phyloP scores from a whole-genome alignment of 768 basidiomycete species.

The Leccinum longicurvipes region DNA sequence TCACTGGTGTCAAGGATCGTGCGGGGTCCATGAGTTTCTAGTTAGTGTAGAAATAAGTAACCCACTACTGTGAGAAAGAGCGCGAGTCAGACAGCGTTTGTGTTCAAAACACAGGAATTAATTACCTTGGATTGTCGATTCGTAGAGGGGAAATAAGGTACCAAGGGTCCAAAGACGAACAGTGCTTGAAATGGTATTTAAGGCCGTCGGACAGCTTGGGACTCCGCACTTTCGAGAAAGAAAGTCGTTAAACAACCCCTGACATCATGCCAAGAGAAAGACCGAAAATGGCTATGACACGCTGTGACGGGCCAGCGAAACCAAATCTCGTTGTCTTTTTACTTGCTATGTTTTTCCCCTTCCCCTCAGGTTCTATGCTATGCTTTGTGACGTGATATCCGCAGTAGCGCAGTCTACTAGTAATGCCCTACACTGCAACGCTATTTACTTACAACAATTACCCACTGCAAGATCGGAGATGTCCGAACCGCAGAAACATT shows the following conservation, averaged over 20 bases:
- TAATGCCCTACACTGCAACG: not conserved
- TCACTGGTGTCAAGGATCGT: slow-evolving; percentile 13
- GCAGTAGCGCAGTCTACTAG: not conserved
- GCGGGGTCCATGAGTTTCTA: slow-evolving; percentile 14
- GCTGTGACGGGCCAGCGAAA: too few relatives aligned
- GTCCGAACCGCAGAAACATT: slow-evolving; percentile 13
- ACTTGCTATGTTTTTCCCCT: not conserved
- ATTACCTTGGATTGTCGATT: slow-evolving; percentile 1
- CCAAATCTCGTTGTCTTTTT: not conserved
- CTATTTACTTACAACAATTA: not conserved
- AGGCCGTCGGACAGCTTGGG: not conserved
- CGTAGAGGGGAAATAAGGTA: not conserved
- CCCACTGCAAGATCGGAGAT: slow-evolving; percentile 8
- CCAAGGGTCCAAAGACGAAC: not conserved
- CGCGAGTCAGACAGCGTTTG: not conserved
- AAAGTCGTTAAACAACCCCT: not conserved
- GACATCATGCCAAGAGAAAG: not conserved
- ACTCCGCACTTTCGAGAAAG: slow-evolving; percentile 1
- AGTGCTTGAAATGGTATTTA: slow-evolving; percentile 7
- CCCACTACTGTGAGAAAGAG: slow-evolving; percentile 4
- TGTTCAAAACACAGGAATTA: not conserved
- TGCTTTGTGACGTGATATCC: not conserved
- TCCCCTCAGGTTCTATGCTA: not conserved
- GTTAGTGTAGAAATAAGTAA: not conserved
- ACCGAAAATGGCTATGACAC: slow-evolving; percentile 12